Evolutionary conservation across 1,139 yeast genomes (phyloP).

Genomic region (Candida pseudocylindracea): DNA sequence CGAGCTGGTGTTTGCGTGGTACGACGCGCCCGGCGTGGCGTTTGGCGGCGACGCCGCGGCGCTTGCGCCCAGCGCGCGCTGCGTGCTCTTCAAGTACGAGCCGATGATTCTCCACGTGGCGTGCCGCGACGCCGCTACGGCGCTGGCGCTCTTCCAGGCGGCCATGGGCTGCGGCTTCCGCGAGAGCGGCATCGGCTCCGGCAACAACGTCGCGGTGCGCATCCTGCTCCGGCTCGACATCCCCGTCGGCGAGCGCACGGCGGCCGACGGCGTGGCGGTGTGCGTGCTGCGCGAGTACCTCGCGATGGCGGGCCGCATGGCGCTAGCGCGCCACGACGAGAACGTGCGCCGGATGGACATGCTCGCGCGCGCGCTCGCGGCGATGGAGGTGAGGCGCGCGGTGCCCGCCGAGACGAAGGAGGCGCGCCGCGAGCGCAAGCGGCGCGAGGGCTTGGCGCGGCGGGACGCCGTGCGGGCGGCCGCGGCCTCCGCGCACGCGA

Average conservation of each 20-base stretch:
- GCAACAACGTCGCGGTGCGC: constrained; percentile 58
- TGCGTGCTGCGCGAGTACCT: constrained; percentile 29
- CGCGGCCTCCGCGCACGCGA: too few species aligned
- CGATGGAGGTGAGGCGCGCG: constrained; percentile 5
- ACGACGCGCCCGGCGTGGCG: constrained; percentile 4
- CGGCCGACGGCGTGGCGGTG: too few species aligned
- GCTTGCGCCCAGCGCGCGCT: constrained; percentile 11
- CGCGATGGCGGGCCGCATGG: constrained; percentile 20
- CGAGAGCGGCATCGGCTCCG: constrained; percentile 70
- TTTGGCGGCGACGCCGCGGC: background rate
- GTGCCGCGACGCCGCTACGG: constrained; percentile 37
- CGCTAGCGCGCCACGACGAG: constrained; percentile 38
- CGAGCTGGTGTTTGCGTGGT: constrained; percentile 27
- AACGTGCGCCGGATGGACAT: constrained; percentile 31
- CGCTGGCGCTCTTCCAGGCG: constrained; percentile 35
- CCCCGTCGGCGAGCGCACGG: constrained; percentile 31
- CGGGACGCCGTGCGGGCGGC: too few species aligned
- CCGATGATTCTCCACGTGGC: constrained; percentile 71
- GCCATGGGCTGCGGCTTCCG: constrained; percentile 79
- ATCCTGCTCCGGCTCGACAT: constrained; percentile 49
- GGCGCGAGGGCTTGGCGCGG: constrained; percentile 33
- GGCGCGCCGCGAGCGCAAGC: constrained; percentile 35
- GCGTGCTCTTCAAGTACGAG: constrained; percentile 55
- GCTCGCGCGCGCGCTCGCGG: constrained; percentile 19
- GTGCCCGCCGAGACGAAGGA: constrained; percentile 15